Evolutionary conservation across 2,329 filamentous ascomycete genomes (phyloP).

Genomic region (Curvularia sp.): DNA sequence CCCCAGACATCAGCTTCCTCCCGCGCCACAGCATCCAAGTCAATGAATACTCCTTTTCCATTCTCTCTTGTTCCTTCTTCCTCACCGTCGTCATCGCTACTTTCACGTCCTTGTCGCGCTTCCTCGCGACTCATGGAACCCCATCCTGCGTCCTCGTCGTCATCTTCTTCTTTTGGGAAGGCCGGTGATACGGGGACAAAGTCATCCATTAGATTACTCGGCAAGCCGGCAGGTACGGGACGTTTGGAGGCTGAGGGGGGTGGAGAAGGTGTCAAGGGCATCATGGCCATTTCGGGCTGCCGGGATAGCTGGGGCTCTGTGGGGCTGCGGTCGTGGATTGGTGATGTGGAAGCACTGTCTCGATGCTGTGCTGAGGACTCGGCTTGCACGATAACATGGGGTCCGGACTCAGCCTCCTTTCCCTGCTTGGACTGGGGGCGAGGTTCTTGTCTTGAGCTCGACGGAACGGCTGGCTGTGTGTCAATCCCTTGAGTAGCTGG

Average conservation of each 20-base stretch:
- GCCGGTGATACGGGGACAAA: conserved; percentile 40
- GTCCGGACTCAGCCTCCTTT: background rate
- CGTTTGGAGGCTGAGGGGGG: conserved; percentile 16
- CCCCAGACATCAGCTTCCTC: conserved; percentile 50
- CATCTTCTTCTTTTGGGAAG: conserved; percentile 29
- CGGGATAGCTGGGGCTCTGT: conserved; percentile 21
- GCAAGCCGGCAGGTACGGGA: conserved; percentile 35
- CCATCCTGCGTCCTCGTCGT: conserved; percentile 47
- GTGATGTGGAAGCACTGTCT: conserved; percentile 13
- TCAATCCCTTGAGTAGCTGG: conserved; percentile 34
- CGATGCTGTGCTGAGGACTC: conserved; percentile 1
- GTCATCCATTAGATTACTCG: conserved; percentile 46
- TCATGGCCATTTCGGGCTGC: conserved; percentile 44
- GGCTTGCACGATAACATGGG: background rate
- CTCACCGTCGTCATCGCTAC: conserved; percentile 29
- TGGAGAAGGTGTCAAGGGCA: conserved; percentile 41
- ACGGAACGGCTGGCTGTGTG: conserved; percentile 2
- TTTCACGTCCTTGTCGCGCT: conserved; percentile 21
- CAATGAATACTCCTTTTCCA: conserved; percentile 32
- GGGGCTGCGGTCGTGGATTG: conserved; percentile 7
- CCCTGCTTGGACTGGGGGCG: conserved; percentile 10
- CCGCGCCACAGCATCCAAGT: conserved; percentile 46
- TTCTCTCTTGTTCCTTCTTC: conserved; percentile 21
- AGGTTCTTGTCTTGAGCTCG: conserved; percentile 6
- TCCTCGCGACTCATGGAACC: conserved; percentile 42